These are phyloP conservation scores for Populus euphratica DNA, from an alignment of 345 rosid species.

Conservation along the genomic window DNA sequence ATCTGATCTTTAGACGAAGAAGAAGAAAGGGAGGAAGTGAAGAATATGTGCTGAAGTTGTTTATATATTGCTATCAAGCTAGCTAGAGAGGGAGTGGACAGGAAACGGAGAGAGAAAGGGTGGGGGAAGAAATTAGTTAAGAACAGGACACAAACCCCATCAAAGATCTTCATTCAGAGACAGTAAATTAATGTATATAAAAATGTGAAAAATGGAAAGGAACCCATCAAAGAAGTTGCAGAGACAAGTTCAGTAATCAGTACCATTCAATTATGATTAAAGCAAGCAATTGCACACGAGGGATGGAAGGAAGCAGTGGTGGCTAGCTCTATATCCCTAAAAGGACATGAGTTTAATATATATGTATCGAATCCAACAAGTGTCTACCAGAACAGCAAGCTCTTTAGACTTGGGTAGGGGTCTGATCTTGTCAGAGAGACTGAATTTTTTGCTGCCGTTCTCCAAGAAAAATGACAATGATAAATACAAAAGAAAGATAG, in stretches of 20 bases:
- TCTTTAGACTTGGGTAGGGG: conserved; percentile 17
- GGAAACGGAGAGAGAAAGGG: background rate
- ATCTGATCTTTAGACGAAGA: background rate
- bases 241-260: conserved; percentile 20
- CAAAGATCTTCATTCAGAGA: conserved; percentile 11
- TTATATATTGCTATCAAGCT: background rate
- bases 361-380: background rate
- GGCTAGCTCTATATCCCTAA: background rate
- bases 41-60: background rate
- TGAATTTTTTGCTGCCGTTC: background rate
- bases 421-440: conserved; percentile 26
- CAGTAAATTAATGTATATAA: background rate
- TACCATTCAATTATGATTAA: conserved; percentile 29
- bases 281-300: conserved; percentile 18
- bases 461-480: conserved; percentile 15
- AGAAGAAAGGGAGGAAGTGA: background rate
- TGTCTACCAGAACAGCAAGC: conserved; percentile 11
- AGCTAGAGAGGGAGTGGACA: background rate
- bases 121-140: background rate
- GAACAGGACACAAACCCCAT: background rate
- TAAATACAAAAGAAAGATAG: conserved; percentile 12
- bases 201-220: background rate
- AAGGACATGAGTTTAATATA: background rate
- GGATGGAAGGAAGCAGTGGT: background rate
- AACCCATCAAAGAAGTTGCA: conserved; percentile 29